These are phyloP conservation scores for Pinus albicaulis DNA, from an alignment of 75 land plant species.

Conservation along the genomic window DNA sequence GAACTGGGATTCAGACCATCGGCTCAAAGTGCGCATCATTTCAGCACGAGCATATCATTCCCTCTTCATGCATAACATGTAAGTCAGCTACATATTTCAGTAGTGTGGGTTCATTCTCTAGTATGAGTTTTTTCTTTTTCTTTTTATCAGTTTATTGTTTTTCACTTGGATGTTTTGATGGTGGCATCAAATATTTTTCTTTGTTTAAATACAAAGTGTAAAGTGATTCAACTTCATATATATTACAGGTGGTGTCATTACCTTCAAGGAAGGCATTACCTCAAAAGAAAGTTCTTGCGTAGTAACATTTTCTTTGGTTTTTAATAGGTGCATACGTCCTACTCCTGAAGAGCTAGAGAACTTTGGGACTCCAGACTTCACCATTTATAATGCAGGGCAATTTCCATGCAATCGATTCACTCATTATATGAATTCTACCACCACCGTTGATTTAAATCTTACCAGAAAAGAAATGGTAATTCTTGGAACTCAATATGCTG, in stretches of 20 bases:
- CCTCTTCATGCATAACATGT: conserved; percentile 59
- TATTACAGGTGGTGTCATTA: background rate
- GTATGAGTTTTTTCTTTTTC: conserved; percentile 7
- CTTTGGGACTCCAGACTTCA: conserved; percentile 51
- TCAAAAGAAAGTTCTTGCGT: background rate
- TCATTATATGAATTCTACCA: conserved; percentile 50
- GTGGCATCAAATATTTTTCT: background rate
- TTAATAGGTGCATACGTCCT: conserved; percentile 53
- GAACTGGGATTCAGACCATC: conserved; percentile 46
- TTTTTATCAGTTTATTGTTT: background rate
- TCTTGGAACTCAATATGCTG: conserved; percentile 50
- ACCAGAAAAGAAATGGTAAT: conserved; percentile 51
- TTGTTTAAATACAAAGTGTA: background rate
- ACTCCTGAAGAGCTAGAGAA: conserved; percentile 53
- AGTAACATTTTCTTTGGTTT: background rate
- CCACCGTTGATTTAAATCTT: conserved; percentile 43
- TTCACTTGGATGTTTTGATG: background rate
- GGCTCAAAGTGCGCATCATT: conserved; percentile 47
- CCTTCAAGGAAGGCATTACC: background rate
- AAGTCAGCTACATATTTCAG: background rate
- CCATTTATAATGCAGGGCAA: conserved; percentile 50
- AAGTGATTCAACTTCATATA: background rate
- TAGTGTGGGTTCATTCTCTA: background rate
- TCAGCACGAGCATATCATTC: conserved; percentile 55
- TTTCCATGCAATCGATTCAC: conserved; percentile 56